Percentiles rank a stretch among this genome's conserved stretches.
phyloP scores from a whole-genome alignment of 1,284 basidiomycete genomes.

The Cutaneotrichosporon cyanovorans region DNA sequence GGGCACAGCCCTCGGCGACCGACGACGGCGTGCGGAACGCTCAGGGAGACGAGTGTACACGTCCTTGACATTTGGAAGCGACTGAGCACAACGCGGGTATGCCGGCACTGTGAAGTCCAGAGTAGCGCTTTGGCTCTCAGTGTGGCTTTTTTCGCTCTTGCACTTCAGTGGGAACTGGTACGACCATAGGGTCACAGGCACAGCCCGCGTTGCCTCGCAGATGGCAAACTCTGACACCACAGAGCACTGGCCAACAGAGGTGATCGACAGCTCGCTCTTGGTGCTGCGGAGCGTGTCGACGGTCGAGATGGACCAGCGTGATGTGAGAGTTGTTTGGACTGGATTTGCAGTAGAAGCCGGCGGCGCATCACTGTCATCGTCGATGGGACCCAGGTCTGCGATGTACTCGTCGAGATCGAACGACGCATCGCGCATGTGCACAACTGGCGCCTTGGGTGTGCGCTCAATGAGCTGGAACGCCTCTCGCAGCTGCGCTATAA shows the following conservation, averaged over 20 bases:
- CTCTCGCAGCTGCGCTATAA: neutral
- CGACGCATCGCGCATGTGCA: slow-evolving; percentile 19
- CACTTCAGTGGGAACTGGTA: neutral
- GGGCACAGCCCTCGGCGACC: neutral
- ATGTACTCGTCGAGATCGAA: slow-evolving; percentile 37
- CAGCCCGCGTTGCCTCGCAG: neutral
- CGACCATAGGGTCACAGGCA: too few relatives aligned
- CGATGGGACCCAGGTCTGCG: slow-evolving; percentile 14
- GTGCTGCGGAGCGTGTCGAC: neutral
- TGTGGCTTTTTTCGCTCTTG: neutral
- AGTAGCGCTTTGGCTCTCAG: too few relatives aligned
- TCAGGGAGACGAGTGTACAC: slow-evolving; percentile 1
- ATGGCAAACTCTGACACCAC: slow-evolving; percentile 19
- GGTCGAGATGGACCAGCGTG: neutral
- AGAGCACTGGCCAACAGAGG: slow-evolving; percentile 4
- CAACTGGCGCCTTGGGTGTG: neutral
- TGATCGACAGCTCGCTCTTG: neutral
- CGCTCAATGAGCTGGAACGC: slow-evolving; percentile 1
- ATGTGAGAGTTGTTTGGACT: neutral
- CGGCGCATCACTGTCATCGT: neutral
- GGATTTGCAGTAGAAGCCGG: too few relatives aligned
- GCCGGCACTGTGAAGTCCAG: neutral
- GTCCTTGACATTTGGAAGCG: slow-evolving; percentile 6
- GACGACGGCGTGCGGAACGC: neutral
- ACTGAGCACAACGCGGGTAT: slow-evolving; percentile 6